Percentiles rank a stretch among this genome's conserved stretches.
Evolutionary conservation across 257 asterid species (phyloP).

Genomic region (Scutellaria galericulata): DNA sequence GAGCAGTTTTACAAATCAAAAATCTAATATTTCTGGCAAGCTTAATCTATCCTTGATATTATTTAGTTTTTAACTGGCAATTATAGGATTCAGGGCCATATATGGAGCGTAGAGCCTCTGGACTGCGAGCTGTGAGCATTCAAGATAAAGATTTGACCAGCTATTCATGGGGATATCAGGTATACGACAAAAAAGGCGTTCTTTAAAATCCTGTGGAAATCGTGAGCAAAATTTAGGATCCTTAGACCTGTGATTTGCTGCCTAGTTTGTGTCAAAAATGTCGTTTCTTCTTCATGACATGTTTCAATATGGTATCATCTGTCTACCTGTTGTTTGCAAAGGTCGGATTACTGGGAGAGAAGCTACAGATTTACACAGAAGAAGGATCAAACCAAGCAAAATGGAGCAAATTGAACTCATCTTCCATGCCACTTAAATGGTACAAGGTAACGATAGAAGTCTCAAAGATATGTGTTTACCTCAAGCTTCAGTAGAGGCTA

Average conservation of each 20-base stretch:
- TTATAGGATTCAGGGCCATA: slow-evolving; percentile 77
- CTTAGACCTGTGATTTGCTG: not conserved
- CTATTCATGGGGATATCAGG: slow-evolving; percentile 47
- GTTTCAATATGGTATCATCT: slow-evolving; percentile 9
- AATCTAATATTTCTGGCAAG: not conserved
- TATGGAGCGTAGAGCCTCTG: slow-evolving; percentile 68
- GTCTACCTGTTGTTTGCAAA: slow-evolving; percentile 31
- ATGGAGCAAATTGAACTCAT: slow-evolving; percentile 54
- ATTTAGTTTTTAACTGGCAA: not conserved
- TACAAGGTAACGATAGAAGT: slow-evolving; percentile 62
- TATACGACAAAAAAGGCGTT: not conserved
- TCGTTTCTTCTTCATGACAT: not conserved
- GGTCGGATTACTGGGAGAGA: slow-evolving; percentile 89
- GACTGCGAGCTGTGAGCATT: slow-evolving; percentile 51
- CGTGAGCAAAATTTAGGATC: not conserved
- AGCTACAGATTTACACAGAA: slow-evolving; percentile 49
- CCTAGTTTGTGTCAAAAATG: not conserved
- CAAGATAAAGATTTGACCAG: slow-evolving; percentile 47
- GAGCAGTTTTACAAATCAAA: not conserved
- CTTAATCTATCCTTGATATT: slow-evolving; percentile 2
- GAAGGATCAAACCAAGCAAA: slow-evolving; percentile 47
- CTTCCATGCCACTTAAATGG: slow-evolving; percentile 77
- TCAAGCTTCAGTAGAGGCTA: not conserved
- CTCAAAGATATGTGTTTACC: not conserved
- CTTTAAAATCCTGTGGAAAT: not conserved